phyloP scores from a whole-genome alignment of 164 flowering plant genomes.

The Buxus sempervirens region DNA sequence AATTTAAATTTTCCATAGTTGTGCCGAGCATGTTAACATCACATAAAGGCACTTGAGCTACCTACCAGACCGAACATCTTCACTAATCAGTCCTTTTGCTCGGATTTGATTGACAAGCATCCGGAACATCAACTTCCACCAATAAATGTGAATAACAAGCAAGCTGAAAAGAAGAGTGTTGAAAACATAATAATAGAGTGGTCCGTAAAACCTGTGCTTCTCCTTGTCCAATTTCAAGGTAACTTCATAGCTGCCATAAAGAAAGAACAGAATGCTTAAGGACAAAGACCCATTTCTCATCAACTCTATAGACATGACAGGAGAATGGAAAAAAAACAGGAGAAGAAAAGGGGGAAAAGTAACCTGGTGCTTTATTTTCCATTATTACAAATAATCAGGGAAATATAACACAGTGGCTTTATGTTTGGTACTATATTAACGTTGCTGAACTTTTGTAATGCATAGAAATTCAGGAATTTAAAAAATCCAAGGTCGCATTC shows the following conservation, averaged over 20 bases:
- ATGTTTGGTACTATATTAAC: neutral
- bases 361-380: neutral
- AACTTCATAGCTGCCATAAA: slow-evolving; percentile 76
- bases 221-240: slow-evolving; percentile 55
- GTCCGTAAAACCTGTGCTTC: slow-evolving; percentile 61
- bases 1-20: slow-evolving; percentile 1
- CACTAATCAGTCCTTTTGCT: slow-evolving; percentile 78
- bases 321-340: neutral
- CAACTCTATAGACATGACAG: neutral
- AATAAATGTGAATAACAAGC: slow-evolving; percentile 85
- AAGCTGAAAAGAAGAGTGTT: slow-evolving; percentile 76
- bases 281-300: neutral
- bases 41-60: neutral
- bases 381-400: neutral
- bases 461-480: neutral
- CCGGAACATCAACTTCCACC: slow-evolving; percentile 88
- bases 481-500: neutral
- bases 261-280: neutral
- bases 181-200: slow-evolving; percentile 80
- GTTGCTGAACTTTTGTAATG: neutral
- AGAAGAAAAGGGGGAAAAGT: neutral
- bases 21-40: neutral
- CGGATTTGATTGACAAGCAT: slow-evolving; percentile 90
- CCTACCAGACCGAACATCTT: slow-evolving; percentile 95
- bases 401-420: neutral